Evolutionary conservation across 2,329 filamentous ascomycete species (phyloP).

Genomic region (Gyromitra esculenta): DNA sequence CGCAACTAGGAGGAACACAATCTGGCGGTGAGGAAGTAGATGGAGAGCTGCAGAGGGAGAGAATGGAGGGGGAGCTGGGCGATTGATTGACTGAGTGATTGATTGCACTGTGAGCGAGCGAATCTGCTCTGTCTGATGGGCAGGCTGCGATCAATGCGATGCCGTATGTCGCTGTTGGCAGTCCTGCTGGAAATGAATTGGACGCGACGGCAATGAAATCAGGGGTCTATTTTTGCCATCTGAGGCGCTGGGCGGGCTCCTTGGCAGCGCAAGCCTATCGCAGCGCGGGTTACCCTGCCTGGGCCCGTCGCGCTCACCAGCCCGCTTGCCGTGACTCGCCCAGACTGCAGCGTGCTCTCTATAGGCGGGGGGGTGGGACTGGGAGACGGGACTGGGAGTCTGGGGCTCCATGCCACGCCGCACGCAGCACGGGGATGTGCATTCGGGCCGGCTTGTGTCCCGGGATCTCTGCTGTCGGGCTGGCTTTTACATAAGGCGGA

Average conservation of each 20-base stretch:
- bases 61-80: not conserved
- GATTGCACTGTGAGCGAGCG: slow-evolving; percentile 44
- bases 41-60: slow-evolving; percentile 45
- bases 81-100: slow-evolving; percentile 24
- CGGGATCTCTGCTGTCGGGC: slow-evolving; percentile 42
- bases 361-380: too few relatives aligned
- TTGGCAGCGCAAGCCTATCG: slow-evolving; percentile 34
- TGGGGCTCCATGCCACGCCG: slow-evolving; percentile 40
- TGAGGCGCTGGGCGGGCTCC: slow-evolving; percentile 18
- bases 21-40: slow-evolving; percentile 31
- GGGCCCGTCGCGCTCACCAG: slow-evolving; percentile 17
- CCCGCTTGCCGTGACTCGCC: slow-evolving; percentile 12
- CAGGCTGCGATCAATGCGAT: slow-evolving; percentile 44
- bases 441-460: slow-evolving; percentile 46
- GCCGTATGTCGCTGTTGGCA: slow-evolving; percentile 49
- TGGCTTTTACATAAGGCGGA: slow-evolving; percentile 49
- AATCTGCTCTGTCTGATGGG: slow-evolving; percentile 44
- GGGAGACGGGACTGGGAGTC: not conserved
- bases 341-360: not conserved
- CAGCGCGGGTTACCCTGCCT: slow-evolving; percentile 39
- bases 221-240: slow-evolving; percentile 48
- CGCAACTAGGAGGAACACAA: slow-evolving; percentile 17
- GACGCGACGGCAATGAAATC: slow-evolving; percentile 37
- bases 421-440: slow-evolving; percentile 37
- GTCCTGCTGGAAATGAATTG: slow-evolving; percentile 43